Percentiles rank a stretch among this genome's conserved stretches.
These are phyloP conservation scores for Dictyostelium purpureum DNA, from an alignment of 78 protist genomes.

Conservation along the genomic window DNA sequence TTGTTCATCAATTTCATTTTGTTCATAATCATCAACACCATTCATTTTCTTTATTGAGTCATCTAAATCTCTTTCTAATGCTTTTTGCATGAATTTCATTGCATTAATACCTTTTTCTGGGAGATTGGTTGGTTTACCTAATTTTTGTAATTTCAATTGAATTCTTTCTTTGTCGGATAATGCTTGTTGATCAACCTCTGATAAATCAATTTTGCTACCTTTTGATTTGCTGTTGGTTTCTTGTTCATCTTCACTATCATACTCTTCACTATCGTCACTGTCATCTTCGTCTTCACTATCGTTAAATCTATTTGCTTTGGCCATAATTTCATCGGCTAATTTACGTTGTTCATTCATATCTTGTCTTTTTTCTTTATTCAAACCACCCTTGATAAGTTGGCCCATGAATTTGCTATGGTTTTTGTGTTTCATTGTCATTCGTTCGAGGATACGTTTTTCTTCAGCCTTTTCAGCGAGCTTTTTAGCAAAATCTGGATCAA, in stretches of 20 bases:
- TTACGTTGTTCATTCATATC: conserved; percentile 30
- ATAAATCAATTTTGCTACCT: neutral
- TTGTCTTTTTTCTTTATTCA: conserved; percentile 26
- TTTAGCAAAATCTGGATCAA: conserved; percentile 71
- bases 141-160: conserved; percentile 25
- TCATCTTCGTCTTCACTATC: conserved; percentile 22
- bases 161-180: conserved; percentile 50
- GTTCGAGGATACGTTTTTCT: conserved; percentile 53
- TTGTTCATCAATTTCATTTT: conserved; percentile 1
- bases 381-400: conserved; percentile 64
- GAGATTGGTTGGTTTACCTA: conserved; percentile 9
- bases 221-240: neutral
- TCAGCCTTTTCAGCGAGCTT: conserved; percentile 18
- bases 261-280: neutral
- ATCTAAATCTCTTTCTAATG: conserved; percentile 58
- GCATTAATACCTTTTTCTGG: conserved; percentile 76
- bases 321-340: neutral
- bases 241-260: neutral
- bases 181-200: conserved; percentile 1
- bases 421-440: conserved; percentile 80
- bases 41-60: neutral
- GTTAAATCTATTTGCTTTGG: neutral
- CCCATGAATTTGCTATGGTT: conserved; percentile 69
- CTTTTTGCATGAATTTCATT: conserved; percentile 69
- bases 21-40: conserved; percentile 38